These are phyloP conservation scores for Mycena vitilis DNA, from an alignment of 768 basidiomycete species.

Conservation along the genomic window DNA sequence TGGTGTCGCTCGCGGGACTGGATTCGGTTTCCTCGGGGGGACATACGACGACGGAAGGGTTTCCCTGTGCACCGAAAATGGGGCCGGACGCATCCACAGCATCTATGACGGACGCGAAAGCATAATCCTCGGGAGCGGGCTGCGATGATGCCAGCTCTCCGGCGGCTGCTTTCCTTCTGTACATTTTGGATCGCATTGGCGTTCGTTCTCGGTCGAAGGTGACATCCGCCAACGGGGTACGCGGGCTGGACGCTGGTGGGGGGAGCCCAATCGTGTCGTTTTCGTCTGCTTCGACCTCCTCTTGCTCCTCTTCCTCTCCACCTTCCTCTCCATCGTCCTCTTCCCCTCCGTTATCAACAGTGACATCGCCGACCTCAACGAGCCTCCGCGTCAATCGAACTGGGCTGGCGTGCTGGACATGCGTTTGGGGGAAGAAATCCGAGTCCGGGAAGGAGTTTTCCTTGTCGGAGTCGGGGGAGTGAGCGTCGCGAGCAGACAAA, in stretches of 20 bases:
- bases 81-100: constrained; percentile 3
- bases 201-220: constrained; percentile 47
- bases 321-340: constrained; percentile 32
- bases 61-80: background rate
- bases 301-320: too few relatives aligned
- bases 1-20: constrained; percentile 16
- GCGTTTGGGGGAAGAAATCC: constrained; percentile 53
- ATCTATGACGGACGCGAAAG: constrained; percentile 8
- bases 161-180: constrained; percentile 9
- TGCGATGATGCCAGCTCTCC: constrained; percentile 1
- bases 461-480: constrained; percentile 58
- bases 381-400: constrained; percentile 53
- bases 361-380: constrained; percentile 63
- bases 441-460: constrained; percentile 52
- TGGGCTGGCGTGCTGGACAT: constrained; percentile 43
- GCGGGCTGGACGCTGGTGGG: constrained; percentile 42
- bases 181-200: constrained; percentile 49
- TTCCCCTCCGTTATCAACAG: constrained; percentile 47
- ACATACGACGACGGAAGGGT: constrained; percentile 21
- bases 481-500: constrained; percentile 44
- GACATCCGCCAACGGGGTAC: constrained; percentile 54
- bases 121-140: constrained; percentile 13
- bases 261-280: constrained; percentile 51
- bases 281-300: constrained; percentile 49
- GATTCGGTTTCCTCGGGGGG: constrained; percentile 17